Evolutionary conservation across 139 green algal species (phyloP).

Genomic region (Volvox africanus): DNA sequence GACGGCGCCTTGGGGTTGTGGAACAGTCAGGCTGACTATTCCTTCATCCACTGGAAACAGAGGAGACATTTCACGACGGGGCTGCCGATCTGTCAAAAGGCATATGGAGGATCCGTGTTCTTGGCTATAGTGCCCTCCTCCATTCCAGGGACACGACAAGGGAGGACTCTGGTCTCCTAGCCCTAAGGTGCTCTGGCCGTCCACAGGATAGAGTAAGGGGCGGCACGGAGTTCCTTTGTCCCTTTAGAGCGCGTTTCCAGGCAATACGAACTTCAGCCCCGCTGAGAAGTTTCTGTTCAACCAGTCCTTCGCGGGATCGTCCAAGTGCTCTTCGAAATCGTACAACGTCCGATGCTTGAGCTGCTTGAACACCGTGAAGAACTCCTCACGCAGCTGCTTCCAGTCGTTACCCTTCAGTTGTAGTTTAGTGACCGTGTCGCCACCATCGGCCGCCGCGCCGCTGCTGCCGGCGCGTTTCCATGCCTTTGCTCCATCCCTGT

Average conservation of each 20-base stretch:
- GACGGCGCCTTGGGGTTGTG: too few relatives aligned
- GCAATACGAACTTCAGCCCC: conserved; percentile 33
- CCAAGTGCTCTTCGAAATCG: conserved; percentile 60
- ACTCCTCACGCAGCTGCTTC: conserved; percentile 43
- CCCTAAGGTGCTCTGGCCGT: too few relatives aligned
- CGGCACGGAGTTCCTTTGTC: too few relatives aligned
- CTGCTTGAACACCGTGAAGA: conserved; percentile 54
- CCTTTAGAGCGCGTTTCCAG: conserved; percentile 33
- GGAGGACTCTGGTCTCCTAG: too few relatives aligned
- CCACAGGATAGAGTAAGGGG: too few relatives aligned
- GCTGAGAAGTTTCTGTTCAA: conserved; percentile 43
- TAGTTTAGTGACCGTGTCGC: not conserved
- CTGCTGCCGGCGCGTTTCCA: conserved; percentile 28
- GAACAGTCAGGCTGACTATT: too few relatives aligned
- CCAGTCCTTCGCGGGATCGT: conserved; percentile 51
- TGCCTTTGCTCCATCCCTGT: conserved; percentile 40
- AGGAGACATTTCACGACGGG: too few relatives aligned
- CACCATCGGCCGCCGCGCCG: not conserved
- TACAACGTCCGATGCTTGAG: conserved; percentile 43
- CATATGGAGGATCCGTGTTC: too few relatives aligned
- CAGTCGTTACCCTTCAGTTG: conserved; percentile 25
- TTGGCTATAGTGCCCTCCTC: too few relatives aligned
- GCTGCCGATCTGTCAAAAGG: too few relatives aligned
- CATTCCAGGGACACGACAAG: too few relatives aligned
- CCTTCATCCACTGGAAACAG: too few relatives aligned